These are phyloP conservation scores for Ophiostoma sp. DNA, from an alignment of 2,329 filamentous ascomycete species.

Conservation along the genomic window DNA sequence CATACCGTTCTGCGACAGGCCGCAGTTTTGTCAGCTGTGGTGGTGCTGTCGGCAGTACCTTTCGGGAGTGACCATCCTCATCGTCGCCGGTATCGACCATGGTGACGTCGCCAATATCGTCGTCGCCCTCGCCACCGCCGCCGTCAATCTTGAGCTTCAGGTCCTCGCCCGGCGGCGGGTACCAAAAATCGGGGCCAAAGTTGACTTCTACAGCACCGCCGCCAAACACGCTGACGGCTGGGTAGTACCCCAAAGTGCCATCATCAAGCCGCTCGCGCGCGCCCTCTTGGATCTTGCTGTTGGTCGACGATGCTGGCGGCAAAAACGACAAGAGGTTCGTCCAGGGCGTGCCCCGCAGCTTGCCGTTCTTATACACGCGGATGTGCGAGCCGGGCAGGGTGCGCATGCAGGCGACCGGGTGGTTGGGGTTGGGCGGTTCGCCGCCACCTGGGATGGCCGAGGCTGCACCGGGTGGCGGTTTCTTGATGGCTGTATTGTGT, in stretches of 20 bases:
- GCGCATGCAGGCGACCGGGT: slow-evolving; percentile 71
- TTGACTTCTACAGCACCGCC: slow-evolving; percentile 91
- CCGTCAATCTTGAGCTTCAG: slow-evolving; percentile 39
- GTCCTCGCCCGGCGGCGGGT: slow-evolving; percentile 55
- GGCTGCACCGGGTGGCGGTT: slow-evolving; percentile 35
- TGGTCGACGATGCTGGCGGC: slow-evolving; percentile 80
- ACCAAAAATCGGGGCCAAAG: slow-evolving; percentile 93
- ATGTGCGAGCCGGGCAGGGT: slow-evolving; percentile 85
- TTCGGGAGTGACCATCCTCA: slow-evolving; percentile 16
- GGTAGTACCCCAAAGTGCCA: slow-evolving; percentile 93
- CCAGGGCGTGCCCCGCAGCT: slow-evolving; percentile 82
- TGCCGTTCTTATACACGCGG: slow-evolving; percentile 89
- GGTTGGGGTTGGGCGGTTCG: slow-evolving; percentile 69
- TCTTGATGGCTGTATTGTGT: slow-evolving; percentile 46
- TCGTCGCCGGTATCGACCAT: slow-evolving; percentile 45
- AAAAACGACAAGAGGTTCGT: slow-evolving; percentile 86
- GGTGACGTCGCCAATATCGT: slow-evolving; percentile 43
- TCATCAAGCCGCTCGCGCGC: slow-evolving; percentile 88
- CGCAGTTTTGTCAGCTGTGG: slow-evolving; percentile 44
- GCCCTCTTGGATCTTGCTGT: slow-evolving; percentile 68
- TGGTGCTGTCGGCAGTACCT: not conserved
- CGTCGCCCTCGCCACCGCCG: slow-evolving; percentile 38
- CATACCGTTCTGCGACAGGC: slow-evolving; percentile 75
- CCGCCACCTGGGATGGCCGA: slow-evolving; percentile 39
- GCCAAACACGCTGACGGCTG: slow-evolving; percentile 86